A percentile compares a stretch with the other conserved stretches of the same genome.
Evolutionary conservation across 192 early-diverging fungal genomes (phyloP).

Genomic region (Backusella tuberculispora): DNA sequence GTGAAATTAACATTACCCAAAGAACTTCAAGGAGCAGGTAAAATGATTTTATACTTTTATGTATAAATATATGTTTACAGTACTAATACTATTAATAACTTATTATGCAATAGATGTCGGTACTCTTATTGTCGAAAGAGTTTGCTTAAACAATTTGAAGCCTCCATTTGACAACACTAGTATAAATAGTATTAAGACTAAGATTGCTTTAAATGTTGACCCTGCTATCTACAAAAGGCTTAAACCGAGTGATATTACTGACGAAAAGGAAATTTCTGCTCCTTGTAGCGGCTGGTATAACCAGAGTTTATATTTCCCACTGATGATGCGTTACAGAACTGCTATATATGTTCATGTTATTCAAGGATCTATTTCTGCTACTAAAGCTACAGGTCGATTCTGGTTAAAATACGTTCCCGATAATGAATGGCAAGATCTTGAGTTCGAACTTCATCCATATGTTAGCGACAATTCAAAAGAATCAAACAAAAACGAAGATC

Average conservation of each 20-base stretch:
- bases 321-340: slow-evolving; percentile 38
- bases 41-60: too few species aligned
- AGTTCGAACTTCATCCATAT: slow-evolving; percentile 19
- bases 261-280: neutral
- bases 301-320: slow-evolving; percentile 27
- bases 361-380: slow-evolving; percentile 4
- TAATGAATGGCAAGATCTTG: slow-evolving; percentile 26
- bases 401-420: slow-evolving; percentile 26
- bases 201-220: slow-evolving; percentile 26
- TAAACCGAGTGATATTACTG: slow-evolving; percentile 16
- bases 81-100: neutral
- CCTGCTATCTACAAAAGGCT: slow-evolving; percentile 27
- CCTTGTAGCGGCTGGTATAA: slow-evolving; percentile 18
- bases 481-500: slow-evolving; percentile 31
- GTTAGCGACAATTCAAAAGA: slow-evolving; percentile 20
- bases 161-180: neutral
- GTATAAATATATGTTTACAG: neutral
- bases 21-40: slow-evolving; percentile 26
- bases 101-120: slow-evolving; percentile 23
- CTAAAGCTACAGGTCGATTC: slow-evolving; percentile 23
- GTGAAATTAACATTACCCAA: slow-evolving; percentile 29
- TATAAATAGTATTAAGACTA: slow-evolving; percentile 16
- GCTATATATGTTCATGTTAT: slow-evolving; percentile 28
- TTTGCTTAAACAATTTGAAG: slow-evolving; percentile 19
- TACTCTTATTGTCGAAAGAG: slow-evolving; percentile 29